Percentiles rank a stretch among this genome's conserved stretches.
phyloP scores from a whole-genome alignment of 1,139 yeast genomes.

The Yamadazyma buinensis region DNA sequence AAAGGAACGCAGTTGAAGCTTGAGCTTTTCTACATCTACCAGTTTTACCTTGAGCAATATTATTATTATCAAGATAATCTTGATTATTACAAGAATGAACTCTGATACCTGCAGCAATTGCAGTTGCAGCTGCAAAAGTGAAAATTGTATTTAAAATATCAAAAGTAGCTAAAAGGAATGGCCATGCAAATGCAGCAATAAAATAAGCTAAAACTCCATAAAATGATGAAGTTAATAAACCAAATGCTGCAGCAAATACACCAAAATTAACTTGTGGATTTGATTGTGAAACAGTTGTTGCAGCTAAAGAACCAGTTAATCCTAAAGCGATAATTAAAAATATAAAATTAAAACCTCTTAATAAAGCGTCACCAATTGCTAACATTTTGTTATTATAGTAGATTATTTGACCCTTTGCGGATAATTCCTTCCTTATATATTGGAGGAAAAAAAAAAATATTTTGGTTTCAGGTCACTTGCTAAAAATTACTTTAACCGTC shows the following conservation, averaged over 20 bases:
- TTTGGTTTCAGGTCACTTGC: no score
- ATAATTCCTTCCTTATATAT: no score
- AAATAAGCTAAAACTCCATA: slow-evolving; percentile 81
- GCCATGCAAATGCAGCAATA: slow-evolving; percentile 81
- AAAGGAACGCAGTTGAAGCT: slow-evolving; percentile 86
- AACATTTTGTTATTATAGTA: slow-evolving; percentile 28
- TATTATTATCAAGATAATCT: slow-evolving; percentile 59
- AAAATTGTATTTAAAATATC: slow-evolving; percentile 89
- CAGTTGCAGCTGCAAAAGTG: slow-evolving; percentile 92
- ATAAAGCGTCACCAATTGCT: slow-evolving; percentile 70
- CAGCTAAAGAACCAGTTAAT: slow-evolving; percentile 80
- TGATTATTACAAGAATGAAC: slow-evolving; percentile 79
- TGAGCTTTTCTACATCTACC: slow-evolving; percentile 96
- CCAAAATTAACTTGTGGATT: slow-evolving; percentile 87
- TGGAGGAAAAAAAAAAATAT: no score
- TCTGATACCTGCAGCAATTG: slow-evolving; percentile 86
- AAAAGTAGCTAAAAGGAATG: slow-evolving; percentile 64
- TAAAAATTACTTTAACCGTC: no score
- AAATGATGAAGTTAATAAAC: slow-evolving; percentile 70
- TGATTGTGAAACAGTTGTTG: slow-evolving; percentile 48
- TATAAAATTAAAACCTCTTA: slow-evolving; percentile 71
- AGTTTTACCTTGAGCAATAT: slow-evolving; percentile 66
- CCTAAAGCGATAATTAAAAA: slow-evolving; percentile 79
- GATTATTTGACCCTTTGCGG: not conserved
- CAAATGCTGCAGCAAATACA: slow-evolving; percentile 85